A percentile compares a stretch with the other conserved stretches of the same genome.
These are phyloP conservation scores for Wallacemonas sp. DNA, from an alignment of 208 protist species.

Conservation along the genomic window DNA sequence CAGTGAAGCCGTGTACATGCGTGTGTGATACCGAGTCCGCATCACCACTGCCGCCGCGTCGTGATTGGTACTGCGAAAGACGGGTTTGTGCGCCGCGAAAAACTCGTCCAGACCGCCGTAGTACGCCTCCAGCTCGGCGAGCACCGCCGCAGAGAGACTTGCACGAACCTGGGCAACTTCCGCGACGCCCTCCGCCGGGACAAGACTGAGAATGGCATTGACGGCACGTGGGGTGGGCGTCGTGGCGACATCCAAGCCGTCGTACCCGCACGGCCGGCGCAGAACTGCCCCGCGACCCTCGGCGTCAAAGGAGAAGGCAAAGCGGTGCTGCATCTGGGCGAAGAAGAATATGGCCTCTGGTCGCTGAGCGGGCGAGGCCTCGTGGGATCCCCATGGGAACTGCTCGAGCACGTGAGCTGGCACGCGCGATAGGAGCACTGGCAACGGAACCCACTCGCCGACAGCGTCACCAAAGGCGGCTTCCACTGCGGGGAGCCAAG, in stretches of 20 bases:
- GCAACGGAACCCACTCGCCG: conserved; percentile 82
- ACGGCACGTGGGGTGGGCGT: conserved; percentile 71
- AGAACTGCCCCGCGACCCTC: conserved; percentile 53
- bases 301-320: conserved; percentile 70
- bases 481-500: conserved; percentile 37
- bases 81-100: conserved; percentile 54
- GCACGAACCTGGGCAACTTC: conserved; percentile 41
- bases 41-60: conserved; percentile 54
- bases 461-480: conserved; percentile 54
- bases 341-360: conserved; percentile 79
- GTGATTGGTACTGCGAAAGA: conserved; percentile 71
- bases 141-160: conserved; percentile 26
- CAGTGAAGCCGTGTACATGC: conserved; percentile 51
- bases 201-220: conserved; percentile 46
- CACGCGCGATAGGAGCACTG: conserved; percentile 53
- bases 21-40: conserved; percentile 66
- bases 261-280: conserved; percentile 57
- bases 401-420: conserved; percentile 36
- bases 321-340: conserved; percentile 90
- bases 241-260: conserved; percentile 56
- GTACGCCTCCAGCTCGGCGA: conserved; percentile 52
- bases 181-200: conserved; percentile 50
- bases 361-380: conserved; percentile 41
- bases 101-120: conserved; percentile 59
- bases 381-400: conserved; percentile 19